Conservation (phyloP, 2,329 filamentous ascomycete genomes). For the Xylariales sp. region DNA sequence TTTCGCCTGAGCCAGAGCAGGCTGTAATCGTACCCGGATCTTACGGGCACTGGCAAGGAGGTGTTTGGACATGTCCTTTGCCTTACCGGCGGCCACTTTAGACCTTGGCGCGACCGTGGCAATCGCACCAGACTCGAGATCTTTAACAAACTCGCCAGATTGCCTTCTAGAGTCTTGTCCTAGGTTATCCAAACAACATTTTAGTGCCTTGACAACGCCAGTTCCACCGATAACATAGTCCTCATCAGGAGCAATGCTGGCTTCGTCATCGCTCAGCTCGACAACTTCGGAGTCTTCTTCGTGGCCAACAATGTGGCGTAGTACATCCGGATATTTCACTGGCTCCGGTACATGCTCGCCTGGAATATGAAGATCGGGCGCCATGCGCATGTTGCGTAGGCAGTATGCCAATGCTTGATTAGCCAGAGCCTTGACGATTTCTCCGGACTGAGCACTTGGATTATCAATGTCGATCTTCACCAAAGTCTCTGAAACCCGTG, state of each 20-base stretch:
- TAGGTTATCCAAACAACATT: conserved; percentile 83
- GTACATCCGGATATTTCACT: conserved; percentile 67
- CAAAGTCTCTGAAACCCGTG: conserved; percentile 75
- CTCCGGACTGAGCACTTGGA: conserved; percentile 73
- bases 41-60: conserved; percentile 82
- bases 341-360: conserved; percentile 29
- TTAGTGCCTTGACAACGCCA: conserved; percentile 88
- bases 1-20: conserved; percentile 71
- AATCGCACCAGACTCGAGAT: conserved; percentile 46
- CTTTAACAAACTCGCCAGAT: conserved; percentile 48
- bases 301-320: conserved; percentile 81
- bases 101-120: conserved; percentile 37
- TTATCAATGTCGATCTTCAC: conserved; percentile 91
- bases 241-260: conserved; percentile 73
- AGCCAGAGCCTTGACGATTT: conserved; percentile 85
- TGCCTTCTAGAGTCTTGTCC: conserved; percentile 56
- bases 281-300: conserved; percentile 41
- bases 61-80: conserved; percentile 91
- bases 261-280: conserved; percentile 49
- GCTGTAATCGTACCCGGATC: conserved; percentile 77
- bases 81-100: conserved; percentile 53
- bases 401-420: conserved; percentile 96
- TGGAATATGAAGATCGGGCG: conserved; percentile 44
- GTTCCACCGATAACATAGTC: conserved; percentile 96
- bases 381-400: conserved; percentile 80